Evolutionary conservation across 2,329 filamentous ascomycete genomes (phyloP).

Genomic region (Daldinia sp.): DNA sequence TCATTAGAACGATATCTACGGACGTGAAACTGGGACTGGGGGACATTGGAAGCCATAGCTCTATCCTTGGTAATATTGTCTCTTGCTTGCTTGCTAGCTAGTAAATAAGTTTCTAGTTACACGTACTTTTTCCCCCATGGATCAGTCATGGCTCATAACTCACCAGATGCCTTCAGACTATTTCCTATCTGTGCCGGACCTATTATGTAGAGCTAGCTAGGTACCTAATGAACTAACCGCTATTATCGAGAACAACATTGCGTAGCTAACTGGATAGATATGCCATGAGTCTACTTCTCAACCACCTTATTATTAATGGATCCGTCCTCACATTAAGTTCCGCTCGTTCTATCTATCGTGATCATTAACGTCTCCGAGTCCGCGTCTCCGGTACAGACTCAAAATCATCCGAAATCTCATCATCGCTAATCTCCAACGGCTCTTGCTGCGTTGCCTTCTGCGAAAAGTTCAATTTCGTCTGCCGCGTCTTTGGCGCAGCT

Average conservation of each 20-base stretch:
- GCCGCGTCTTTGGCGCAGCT: conserved; percentile 53
- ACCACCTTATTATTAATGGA: background rate
- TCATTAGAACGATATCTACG: conserved; percentile 1
- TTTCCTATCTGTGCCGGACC: background rate
- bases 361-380: conserved; percentile 34
- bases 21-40: background rate
- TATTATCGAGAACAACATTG: background rate
- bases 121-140: no score
- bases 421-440: conserved; percentile 71
- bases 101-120: no score
- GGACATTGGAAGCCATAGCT: background rate
- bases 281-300: background rate
- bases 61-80: background rate
- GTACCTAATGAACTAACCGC: background rate
- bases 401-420: conserved; percentile 74
- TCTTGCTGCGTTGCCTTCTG: conserved; percentile 60
- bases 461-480: conserved; percentile 65
- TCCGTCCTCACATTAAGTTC: background rate
- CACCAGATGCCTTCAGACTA: background rate
- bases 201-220: background rate
- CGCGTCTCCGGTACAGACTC: conserved; percentile 62
- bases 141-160: no score
- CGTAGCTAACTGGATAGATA: background rate
- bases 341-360: background rate
- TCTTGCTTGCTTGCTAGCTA: background rate